Evolutionary conservation across 768 basidiomycete genomes (phyloP).

Genomic region (Phanerodontia chrysosporium): DNA sequence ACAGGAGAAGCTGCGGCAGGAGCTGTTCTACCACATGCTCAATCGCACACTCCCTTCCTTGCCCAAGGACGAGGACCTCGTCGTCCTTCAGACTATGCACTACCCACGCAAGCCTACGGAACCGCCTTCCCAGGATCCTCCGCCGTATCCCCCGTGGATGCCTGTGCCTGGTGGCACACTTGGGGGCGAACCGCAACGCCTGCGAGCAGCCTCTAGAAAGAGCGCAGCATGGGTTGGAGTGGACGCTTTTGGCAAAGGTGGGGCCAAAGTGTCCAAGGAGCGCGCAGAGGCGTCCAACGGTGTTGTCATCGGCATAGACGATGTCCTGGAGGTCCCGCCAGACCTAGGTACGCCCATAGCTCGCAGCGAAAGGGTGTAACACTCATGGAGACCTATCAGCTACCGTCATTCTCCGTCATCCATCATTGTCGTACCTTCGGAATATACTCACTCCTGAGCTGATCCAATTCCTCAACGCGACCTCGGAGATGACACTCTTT

Average conservation of each 20-base stretch:
- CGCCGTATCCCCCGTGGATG: constrained; percentile 81
- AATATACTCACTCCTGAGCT: constrained; percentile 65
- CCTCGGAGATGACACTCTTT: constrained; percentile 81
- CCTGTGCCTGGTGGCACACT: constrained; percentile 80
- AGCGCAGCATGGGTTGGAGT: constrained; percentile 58
- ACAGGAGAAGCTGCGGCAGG: constrained; percentile 78
- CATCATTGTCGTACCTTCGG: constrained; percentile 68
- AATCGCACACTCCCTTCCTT: constrained; percentile 64
- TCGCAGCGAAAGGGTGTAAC: neutral
- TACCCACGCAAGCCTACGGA: constrained; percentile 61
- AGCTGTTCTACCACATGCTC: constrained; percentile 91
- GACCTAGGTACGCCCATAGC: constrained; percentile 55
- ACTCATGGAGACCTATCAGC: constrained; percentile 35
- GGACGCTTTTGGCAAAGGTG: constrained; percentile 76
- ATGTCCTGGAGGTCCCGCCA: constrained; percentile 70
- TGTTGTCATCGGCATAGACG: constrained; percentile 66
- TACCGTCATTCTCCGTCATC: constrained; percentile 51
- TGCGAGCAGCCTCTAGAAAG: constrained; percentile 57
- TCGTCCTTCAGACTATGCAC: constrained; percentile 58
- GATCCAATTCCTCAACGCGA: constrained; percentile 51
- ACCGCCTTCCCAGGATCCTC: constrained; percentile 62
- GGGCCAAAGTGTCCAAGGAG: constrained; percentile 59
- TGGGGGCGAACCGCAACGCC: constrained; percentile 74
- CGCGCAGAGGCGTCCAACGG: constrained; percentile 67
- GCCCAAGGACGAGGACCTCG: constrained; percentile 36